These are phyloP conservation scores for Globisporangium orthogonon DNA, from an alignment of 352 stramenopile genomes.

Conservation along the genomic window DNA sequence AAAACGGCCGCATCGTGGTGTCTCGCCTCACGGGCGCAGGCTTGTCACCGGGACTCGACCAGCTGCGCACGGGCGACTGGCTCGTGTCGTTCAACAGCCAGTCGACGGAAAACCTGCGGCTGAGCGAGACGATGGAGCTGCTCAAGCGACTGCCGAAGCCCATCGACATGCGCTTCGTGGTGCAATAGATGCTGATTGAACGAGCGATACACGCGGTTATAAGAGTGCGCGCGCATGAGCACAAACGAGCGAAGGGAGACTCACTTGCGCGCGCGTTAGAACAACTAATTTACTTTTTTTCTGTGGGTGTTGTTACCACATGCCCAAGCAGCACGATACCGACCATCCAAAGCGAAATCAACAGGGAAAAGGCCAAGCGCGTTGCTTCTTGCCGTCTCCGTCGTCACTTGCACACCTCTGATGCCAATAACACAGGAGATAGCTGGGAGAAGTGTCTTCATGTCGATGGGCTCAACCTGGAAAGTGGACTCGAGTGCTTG, in stretches of 20 bases:
- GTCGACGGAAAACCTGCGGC: conserved; percentile 44
- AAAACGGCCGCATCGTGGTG: conserved; percentile 71
- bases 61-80: conserved; percentile 66
- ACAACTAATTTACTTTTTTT: conserved; percentile 1
- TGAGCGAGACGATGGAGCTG: conserved; percentile 78
- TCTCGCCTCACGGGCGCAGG: conserved; percentile 66
- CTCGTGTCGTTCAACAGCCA: conserved; percentile 72
- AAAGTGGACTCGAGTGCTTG: too few species aligned
- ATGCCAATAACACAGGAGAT: too few species aligned
- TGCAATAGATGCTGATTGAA: conserved; percentile 28
- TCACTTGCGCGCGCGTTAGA: background rate
- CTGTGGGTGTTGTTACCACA: background rate
- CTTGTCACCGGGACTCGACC: conserved; percentile 54
- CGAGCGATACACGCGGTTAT: background rate
- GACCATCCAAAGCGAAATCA: too few species aligned
- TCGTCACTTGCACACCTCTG: too few species aligned
- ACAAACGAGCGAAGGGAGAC: background rate
- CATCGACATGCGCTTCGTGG: conserved; percentile 73
- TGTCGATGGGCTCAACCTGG: too few species aligned
- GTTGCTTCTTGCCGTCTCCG: too few species aligned
- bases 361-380: too few species aligned
- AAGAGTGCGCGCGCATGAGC: background rate
- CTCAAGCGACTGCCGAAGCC: conserved; percentile 73
- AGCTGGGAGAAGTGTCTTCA: too few species aligned
- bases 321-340: too few species aligned